These are phyloP conservation scores for Aspergillus bertholletiae DNA, from an alignment of 495 filamentous ascomycete species.

Conservation along the genomic window DNA sequence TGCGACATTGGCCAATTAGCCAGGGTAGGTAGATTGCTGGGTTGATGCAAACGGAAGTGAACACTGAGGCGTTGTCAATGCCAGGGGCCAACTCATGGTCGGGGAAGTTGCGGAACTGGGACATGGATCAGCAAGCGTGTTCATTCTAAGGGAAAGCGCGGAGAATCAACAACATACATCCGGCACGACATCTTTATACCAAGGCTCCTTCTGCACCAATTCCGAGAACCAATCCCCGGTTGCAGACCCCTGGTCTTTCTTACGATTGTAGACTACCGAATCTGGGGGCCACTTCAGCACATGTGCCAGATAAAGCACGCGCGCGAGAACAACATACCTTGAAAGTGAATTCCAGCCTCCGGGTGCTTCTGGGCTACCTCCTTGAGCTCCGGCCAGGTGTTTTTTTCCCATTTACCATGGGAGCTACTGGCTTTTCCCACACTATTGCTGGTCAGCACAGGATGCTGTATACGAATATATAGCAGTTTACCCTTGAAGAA, in stretches of 20 bases:
- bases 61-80: constrained; percentile 64
- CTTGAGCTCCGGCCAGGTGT: constrained; percentile 65
- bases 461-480: neutral
- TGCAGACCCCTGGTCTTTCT: constrained; percentile 52
- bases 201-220: constrained; percentile 66
- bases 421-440: constrained; percentile 50
- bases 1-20: constrained; percentile 72
- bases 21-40: constrained; percentile 82
- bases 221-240: constrained; percentile 56
- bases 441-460: constrained; percentile 24
- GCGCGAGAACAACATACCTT: constrained; percentile 45
- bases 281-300: too few relatives aligned
- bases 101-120: constrained; percentile 54
- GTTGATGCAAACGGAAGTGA: constrained; percentile 89
- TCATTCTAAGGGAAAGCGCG: neutral
- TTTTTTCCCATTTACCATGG: constrained; percentile 58
- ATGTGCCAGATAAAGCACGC: neutral
- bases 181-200: constrained; percentile 77
- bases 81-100: constrained; percentile 53
- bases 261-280: constrained; percentile 58
- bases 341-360: constrained; percentile 88
- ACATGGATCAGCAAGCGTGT: neutral
- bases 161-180: constrained; percentile 43
- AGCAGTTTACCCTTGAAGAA: constrained; percentile 1
- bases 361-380: constrained; percentile 66